Evolutionary conservation across 441 rosid species (phyloP).

Genomic region (Brassica hybrid): DNA sequence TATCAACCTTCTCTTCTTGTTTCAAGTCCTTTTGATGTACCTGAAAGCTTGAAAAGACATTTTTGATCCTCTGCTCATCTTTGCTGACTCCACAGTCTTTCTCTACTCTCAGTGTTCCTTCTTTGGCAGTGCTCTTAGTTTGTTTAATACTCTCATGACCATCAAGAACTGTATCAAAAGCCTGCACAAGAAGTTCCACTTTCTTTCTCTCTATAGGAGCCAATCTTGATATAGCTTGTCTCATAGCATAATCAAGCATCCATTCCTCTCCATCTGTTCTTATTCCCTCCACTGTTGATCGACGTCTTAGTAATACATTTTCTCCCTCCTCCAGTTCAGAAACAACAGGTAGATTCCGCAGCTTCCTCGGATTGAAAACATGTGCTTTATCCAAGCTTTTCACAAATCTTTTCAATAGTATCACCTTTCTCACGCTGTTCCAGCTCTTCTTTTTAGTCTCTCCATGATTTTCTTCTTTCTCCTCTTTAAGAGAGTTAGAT

Average conservation of each 20-base stretch:
- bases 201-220: constrained; percentile 80
- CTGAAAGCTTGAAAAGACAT: constrained; percentile 36
- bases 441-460: constrained; percentile 57
- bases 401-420: constrained; percentile 77
- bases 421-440: constrained; percentile 78
- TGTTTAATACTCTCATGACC: constrained; percentile 32
- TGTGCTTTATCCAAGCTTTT: constrained; percentile 72
- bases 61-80: constrained; percentile 28
- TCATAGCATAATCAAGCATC: constrained; percentile 91
- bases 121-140: constrained; percentile 19
- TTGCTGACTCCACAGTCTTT: constrained; percentile 17
- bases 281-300: constrained; percentile 48
- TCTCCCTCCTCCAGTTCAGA: constrained; percentile 55
- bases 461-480: constrained; percentile 45
- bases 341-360: constrained; percentile 53
- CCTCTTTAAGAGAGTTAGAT: constrained; percentile 29
- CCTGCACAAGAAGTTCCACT: constrained; percentile 83
- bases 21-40: constrained; percentile 9
- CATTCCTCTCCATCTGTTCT: constrained; percentile 71
- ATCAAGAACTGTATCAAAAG: constrained; percentile 79
- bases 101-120: constrained; percentile 25
- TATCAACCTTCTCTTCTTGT: constrained; percentile 28
- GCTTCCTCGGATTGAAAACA: constrained; percentile 52
- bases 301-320: constrained; percentile 70
- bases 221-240: constrained; percentile 73